Base-by-base conservation (phyloP, 1,284 basidiomycete species). In the Mycosarcoma mackinlayi region DNA sequence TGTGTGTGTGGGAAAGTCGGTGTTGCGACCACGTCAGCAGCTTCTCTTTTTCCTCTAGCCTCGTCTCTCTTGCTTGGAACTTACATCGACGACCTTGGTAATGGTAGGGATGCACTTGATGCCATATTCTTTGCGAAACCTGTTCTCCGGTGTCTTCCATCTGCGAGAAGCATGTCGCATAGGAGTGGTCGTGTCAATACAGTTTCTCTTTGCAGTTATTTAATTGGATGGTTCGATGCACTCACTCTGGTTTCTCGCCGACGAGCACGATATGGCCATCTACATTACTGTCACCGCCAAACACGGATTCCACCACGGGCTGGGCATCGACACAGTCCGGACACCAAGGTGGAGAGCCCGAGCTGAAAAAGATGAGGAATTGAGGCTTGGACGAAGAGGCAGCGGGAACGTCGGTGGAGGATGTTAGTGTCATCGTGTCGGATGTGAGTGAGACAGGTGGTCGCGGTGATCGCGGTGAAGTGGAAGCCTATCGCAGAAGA, bases 361-460 rank as follows among this genome's bases (percentile, higher is more conserved):
- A 69, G 46, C 67, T 70, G 61, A 74, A 76, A 46, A 68, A 76
- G 60, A 76, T 57, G 52, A 76, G 54, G 30, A 39, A 74, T 9
- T 62, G 63, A 2, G 54, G 39, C 13, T 23, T 25, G 23, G 5
- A n/a, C 16, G 40, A 52, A 19, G 37, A 37, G 2, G 55, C 4
- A 3, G 54, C 34, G 28, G 58, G 56, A 3, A 53, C 40, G 23
- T 52, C 30, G 48, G 25, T 60, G 6, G 57, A 60, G 14, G 42
- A 50, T 34, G 61, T 56, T 10, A 70, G 19, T 23, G 67, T 64
- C 67, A 70, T 71, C 3, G 4, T 39, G 42, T 5, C n/a, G 18
- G 21, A 11, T 14, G 28, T 19, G n/a, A 16, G 25, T 25, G 27
- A 13, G 21, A 8, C 27, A 30, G 18, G 27, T 24, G 6, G 18